phyloP scores from a whole-genome alignment of 1,284 basidiomycete species.

The Ganoderma meredithae region DNA sequence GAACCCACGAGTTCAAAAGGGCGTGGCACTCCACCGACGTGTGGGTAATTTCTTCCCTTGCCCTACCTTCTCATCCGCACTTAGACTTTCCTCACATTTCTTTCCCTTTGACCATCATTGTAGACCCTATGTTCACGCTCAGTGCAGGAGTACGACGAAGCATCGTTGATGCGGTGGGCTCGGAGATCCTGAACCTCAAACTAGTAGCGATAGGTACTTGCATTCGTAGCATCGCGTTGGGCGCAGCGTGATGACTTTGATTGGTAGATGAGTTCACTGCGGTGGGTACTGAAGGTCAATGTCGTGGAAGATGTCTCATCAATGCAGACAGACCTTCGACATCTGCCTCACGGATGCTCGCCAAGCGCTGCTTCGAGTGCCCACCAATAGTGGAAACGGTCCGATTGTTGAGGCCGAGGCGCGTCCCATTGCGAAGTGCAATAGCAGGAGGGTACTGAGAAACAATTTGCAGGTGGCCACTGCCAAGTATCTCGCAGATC shows the following conservation, averaged over 20 bases:
- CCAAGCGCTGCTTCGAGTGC: conserved; percentile 35
- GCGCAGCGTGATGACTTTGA: not conserved
- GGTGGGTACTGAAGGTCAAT: conserved; percentile 28
- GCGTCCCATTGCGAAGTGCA: not conserved
- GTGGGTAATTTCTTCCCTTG: conserved; percentile 3
- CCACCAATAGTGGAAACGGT: conserved; percentile 31
- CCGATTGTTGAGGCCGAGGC: conserved; percentile 43
- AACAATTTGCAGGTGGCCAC: conserved; percentile 39
- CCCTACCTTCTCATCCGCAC: conserved; percentile 2
- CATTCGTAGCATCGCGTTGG: not conserved
- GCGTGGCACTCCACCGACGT: conserved; percentile 4
- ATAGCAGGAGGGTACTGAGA: not conserved
- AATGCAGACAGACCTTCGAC: conserved; percentile 35
- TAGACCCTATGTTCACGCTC: not conserved
- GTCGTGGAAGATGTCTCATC: not conserved
- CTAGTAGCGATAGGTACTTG: conserved; percentile 17
- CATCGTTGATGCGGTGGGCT: conserved; percentile 9
- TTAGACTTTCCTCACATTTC: not conserved
- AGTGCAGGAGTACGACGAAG: not conserved
- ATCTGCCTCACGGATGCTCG: conserved; percentile 36
- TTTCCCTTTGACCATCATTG: not conserved
- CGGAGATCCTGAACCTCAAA: conserved; percentile 12
- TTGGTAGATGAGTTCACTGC: conserved; percentile 23
- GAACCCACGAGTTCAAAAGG: not conserved
- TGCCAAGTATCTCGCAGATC: conserved; percentile 38